Conservation (phyloP, 179 eudicot genomes). For the Beta lomatogona region DNA sequence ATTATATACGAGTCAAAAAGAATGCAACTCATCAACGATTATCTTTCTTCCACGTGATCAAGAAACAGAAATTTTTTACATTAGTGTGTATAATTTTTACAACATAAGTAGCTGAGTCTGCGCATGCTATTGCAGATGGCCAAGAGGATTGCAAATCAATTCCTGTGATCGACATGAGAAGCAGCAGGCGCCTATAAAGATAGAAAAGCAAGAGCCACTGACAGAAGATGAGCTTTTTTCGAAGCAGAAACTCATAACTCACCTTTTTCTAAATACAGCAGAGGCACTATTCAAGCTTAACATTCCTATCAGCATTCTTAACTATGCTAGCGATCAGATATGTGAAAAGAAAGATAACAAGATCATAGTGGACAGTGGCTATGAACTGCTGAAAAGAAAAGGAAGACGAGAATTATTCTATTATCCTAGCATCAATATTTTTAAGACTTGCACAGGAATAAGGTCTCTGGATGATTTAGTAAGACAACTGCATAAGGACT, state of each 20-base stretch:
- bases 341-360: slow-evolving; percentile 44
- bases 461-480: slow-evolving; percentile 67
- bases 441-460: slow-evolving; percentile 25
- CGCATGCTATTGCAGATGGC: slow-evolving; percentile 23
- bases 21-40: background rate
- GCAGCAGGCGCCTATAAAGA: slow-evolving; percentile 20
- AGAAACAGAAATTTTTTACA: background rate
- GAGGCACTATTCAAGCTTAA: slow-evolving; percentile 85
- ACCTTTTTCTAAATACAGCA: slow-evolving; percentile 69
- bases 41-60: background rate
- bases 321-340: slow-evolving; percentile 46
- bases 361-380: slow-evolving; percentile 57
- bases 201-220: slow-evolving; percentile 32
- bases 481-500: slow-evolving; percentile 55
- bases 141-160: slow-evolving; percentile 3
- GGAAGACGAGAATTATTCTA: slow-evolving; percentile 54
- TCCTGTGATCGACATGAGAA: background rate
- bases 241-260: slow-evolving; percentile 67
- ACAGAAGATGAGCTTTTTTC: slow-evolving; percentile 65
- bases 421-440: slow-evolving; percentile 37
- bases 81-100: background rate
- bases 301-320: slow-evolving; percentile 60
- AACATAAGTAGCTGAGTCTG: background rate
- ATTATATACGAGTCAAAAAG: background rate
- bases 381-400: slow-evolving; percentile 76